Conservation (phyloP, 2,329 filamentous ascomycete species). For the Epichloe baconii region DNA sequence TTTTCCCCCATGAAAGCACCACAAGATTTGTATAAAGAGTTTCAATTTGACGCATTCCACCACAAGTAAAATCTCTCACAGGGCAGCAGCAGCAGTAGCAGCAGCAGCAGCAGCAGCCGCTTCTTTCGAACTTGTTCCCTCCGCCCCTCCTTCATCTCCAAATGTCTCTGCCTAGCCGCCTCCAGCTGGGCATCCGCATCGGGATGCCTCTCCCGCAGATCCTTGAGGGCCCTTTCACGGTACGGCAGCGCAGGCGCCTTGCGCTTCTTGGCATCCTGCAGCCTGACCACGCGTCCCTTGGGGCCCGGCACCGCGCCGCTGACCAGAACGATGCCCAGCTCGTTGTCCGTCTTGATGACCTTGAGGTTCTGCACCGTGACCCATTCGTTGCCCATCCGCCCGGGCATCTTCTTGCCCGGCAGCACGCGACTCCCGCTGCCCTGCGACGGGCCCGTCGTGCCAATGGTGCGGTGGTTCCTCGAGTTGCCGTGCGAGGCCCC, state of each 20-base stretch:
- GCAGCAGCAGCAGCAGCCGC: too few species aligned
- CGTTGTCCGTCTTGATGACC: conserved; percentile 75
- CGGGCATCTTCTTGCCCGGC: conserved; percentile 96
- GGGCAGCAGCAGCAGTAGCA: too few species aligned
- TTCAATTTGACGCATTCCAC: too few species aligned
- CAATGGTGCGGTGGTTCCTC: conserved; percentile 82
- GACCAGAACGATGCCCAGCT: conserved; percentile 78
- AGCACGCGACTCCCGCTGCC: conserved; percentile 84
- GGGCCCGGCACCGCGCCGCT: conserved; percentile 79
- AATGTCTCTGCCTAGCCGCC: conserved; percentile 35
- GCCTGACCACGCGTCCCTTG: conserved; percentile 69
- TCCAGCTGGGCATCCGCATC: conserved; percentile 32
- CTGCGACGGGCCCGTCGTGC: conserved; percentile 79
- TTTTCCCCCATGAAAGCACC: too few species aligned
- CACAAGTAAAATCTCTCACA: too few species aligned
- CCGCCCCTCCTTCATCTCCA: conserved; percentile 37
- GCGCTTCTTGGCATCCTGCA: conserved; percentile 89
- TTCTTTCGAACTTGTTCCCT: conserved; percentile 10
- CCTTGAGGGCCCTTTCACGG: conserved; percentile 30
- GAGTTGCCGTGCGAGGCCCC: conserved; percentile 89
- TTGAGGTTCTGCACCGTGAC: conserved; percentile 87
- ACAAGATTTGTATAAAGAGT: too few species aligned
- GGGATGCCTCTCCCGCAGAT: conserved; percentile 33
- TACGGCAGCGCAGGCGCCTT: conserved; percentile 37
- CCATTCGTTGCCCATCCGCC: conserved; percentile 81